Evolutionary conservation across 2,329 filamentous ascomycete species (phyloP).

Genomic region (Dactylellina drechsleri): DNA sequence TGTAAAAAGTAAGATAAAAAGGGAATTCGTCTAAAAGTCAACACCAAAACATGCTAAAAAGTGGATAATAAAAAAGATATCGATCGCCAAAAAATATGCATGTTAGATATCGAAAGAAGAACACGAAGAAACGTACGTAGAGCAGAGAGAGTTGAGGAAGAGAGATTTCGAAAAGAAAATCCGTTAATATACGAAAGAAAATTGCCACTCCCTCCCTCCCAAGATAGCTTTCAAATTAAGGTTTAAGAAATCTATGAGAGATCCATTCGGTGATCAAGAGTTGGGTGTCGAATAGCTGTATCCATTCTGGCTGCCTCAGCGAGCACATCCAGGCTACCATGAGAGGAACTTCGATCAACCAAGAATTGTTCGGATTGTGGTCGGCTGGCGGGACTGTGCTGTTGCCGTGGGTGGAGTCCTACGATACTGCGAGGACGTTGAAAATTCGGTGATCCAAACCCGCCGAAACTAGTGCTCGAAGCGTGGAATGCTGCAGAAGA

Average conservation of each 20-base stretch:
- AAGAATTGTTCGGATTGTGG: slow-evolving; percentile 35
- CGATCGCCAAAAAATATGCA: slow-evolving; percentile 41
- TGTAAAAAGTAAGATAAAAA: slow-evolving; percentile 14
- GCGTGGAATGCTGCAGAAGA: slow-evolving; percentile 53
- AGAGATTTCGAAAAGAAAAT: slow-evolving; percentile 8
- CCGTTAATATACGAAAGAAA: slow-evolving; percentile 9
- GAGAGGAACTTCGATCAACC: slow-evolving; percentile 40
- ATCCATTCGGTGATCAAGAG: slow-evolving; percentile 49
- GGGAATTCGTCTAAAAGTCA: slow-evolving; percentile 49
- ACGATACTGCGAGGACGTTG: slow-evolving; percentile 43
- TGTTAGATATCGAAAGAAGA: slow-evolving; percentile 9
- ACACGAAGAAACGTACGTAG: slow-evolving; percentile 13
- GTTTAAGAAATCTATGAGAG: slow-evolving; percentile 30
- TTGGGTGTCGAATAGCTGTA: slow-evolving; percentile 46
- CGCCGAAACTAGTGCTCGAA: slow-evolving; percentile 28
- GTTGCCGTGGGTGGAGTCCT: slow-evolving; percentile 23
- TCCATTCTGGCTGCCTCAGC: slow-evolving; percentile 53
- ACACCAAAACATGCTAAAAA: slow-evolving; percentile 54
- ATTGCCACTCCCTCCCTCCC: not conserved
- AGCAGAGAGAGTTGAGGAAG: slow-evolving; percentile 9
- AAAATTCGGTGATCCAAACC: slow-evolving; percentile 41
- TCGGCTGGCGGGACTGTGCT: slow-evolving; percentile 11
- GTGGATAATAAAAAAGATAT: slow-evolving; percentile 22
- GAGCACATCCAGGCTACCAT: slow-evolving; percentile 50
- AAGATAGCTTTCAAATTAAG: slow-evolving; percentile 1